Conservation (phyloP, 306 rosid genomes). For the Pyrus betulifolia region DNA sequence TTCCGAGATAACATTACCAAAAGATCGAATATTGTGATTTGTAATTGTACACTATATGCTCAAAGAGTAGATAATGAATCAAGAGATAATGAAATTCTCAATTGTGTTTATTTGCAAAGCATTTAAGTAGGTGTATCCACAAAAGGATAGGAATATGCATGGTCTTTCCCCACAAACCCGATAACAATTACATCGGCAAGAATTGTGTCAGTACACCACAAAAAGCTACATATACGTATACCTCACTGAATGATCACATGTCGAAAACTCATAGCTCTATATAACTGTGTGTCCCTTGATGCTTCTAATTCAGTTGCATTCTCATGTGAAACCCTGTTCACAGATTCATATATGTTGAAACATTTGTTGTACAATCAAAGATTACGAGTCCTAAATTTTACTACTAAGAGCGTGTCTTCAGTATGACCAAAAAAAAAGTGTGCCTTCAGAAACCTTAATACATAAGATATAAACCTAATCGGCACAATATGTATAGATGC, state of each 20-base stretch:
- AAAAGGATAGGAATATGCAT: neutral
- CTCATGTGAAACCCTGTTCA: slow-evolving; percentile 17
- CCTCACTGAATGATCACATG: slow-evolving; percentile 14
- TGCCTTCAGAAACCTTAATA: neutral
- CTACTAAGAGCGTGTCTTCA: neutral
- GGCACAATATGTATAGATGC: neutral
- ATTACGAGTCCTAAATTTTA: neutral
- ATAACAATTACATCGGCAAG: neutral
- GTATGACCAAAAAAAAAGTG: too few relatives aligned
- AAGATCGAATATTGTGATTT: neutral
- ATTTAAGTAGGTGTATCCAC: neutral
- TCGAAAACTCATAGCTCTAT: slow-evolving; percentile 15
- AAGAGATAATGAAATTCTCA: neutral
- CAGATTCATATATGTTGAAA: slow-evolving; percentile 3
- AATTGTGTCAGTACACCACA: neutral
- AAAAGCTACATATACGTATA: slow-evolving; percentile 15
- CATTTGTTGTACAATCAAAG: neutral
- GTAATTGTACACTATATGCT: neutral
- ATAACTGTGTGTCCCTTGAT: slow-evolving; percentile 9
- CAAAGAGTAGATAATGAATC: neutral
- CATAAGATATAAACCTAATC: neutral
- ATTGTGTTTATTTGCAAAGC: neutral
- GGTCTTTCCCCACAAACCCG: neutral
- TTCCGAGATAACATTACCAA: neutral
- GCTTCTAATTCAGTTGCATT: slow-evolving; percentile 22